A percentile compares a stretch with the other conserved stretches of the same genome.
Evolutionary conservation across 140 eudicot genomes (phyloP).

Genomic region (Senecio squalidus): DNA sequence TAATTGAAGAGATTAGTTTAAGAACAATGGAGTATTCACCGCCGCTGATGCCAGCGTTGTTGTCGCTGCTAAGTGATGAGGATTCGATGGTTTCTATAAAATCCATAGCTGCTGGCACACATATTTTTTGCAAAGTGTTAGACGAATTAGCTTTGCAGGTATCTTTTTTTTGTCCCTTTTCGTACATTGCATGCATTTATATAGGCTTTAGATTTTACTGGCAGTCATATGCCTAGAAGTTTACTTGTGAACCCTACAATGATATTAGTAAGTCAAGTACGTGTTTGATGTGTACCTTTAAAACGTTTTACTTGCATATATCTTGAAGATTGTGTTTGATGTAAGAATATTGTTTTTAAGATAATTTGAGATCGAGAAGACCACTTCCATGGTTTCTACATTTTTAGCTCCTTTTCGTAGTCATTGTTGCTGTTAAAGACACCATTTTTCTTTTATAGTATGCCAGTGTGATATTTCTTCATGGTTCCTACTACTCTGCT

Average conservation of each 20-base stretch:
- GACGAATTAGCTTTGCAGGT: constrained; percentile 82
- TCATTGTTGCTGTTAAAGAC: too few species aligned
- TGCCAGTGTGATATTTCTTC: too few species aligned
- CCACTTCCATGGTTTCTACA: too few species aligned
- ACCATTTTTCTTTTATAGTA: too few species aligned
- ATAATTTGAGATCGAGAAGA: too few species aligned
- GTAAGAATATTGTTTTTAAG: too few species aligned
- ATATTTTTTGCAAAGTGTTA: constrained; percentile 54
- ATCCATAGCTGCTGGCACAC: constrained; percentile 63
- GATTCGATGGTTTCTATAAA: constrained; percentile 65
- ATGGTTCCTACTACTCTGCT: too few species aligned
- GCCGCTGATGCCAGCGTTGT: constrained; percentile 53
- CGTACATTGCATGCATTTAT: not conserved
- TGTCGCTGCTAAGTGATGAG: constrained; percentile 55
- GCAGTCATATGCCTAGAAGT: not conserved
- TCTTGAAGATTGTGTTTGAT: too few species aligned
- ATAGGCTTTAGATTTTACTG: not conserved
- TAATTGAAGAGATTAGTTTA: constrained; percentile 64
- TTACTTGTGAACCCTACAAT: not conserved
- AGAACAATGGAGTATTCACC: constrained; percentile 58
- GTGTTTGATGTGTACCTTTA: too few species aligned
- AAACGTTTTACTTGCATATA: not conserved
- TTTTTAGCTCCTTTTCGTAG: too few species aligned
- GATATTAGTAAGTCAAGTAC: constrained; percentile 1
- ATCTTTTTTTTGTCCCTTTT: constrained; percentile 9